phyloP scores from a whole-genome alignment of 164 flowering plant genomes.

The Echeveria elegans region DNA sequence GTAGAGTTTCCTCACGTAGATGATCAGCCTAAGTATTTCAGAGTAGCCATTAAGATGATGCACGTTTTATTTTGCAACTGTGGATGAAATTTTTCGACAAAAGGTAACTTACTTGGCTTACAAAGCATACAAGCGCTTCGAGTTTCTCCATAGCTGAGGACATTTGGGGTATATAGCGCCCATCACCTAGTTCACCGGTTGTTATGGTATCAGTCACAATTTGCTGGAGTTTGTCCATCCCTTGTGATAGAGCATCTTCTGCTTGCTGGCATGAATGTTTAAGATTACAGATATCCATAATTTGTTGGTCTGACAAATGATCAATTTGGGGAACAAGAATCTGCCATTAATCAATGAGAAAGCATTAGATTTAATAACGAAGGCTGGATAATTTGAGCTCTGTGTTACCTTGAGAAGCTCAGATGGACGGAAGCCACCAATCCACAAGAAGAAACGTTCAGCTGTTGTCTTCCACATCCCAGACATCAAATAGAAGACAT shows the following conservation, averaged over 20 bases:
- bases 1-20: slow-evolving; percentile 64
- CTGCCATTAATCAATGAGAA: slow-evolving; percentile 25
- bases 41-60: not conserved
- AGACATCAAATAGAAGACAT: slow-evolving; percentile 81
- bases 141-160: slow-evolving; percentile 57
- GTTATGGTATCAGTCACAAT: slow-evolving; percentile 53
- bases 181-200: slow-evolving; percentile 41
- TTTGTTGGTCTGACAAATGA: slow-evolving; percentile 59
- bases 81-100: not conserved
- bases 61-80: not conserved
- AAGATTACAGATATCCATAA: slow-evolving; percentile 40
- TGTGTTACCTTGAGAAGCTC: slow-evolving; percentile 74
- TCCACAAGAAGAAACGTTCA: slow-evolving; percentile 87
- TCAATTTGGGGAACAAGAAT: slow-evolving; percentile 68
- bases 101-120: slow-evolving; percentile 46
- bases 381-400: not conserved
- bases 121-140: slow-evolving; percentile 63
- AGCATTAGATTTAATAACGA: not conserved
- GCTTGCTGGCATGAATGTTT: slow-evolving; percentile 80
- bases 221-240: slow-evolving; percentile 82
- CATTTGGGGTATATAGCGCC: slow-evolving; percentile 52
- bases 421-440: slow-evolving; percentile 96
- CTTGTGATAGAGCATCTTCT: slow-evolving; percentile 92
- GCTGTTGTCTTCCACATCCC: slow-evolving; percentile 90
- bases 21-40: slow-evolving; percentile 62